Base-by-base conservation (phyloP, 805 yeast genomes). In the Candida sonorensis region DNA sequence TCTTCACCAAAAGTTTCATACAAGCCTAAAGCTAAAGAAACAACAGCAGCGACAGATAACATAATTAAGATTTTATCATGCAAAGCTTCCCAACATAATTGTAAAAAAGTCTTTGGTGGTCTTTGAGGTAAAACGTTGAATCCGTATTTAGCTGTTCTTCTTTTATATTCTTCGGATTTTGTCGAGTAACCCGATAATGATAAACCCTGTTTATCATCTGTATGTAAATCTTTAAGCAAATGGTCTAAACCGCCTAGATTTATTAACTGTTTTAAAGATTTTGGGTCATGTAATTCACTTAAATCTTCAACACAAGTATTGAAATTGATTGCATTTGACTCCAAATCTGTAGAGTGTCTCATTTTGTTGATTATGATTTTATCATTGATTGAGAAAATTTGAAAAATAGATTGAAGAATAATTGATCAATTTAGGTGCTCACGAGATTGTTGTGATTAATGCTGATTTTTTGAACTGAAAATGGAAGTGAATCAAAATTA, bases 1-100 rank as follows among this genome's bases (percentile, higher is more conserved):
- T 81, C 87, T 43, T 82, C 83, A 26, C 94, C 95, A 61, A 87
- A 81, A 2, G 94, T 78, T 59, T 92, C 94, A 55, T 92, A 92
- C 7, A 92, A 66, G 0, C 98, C 99, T 30, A 92, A 62, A 0
- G 94, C 90, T 31, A 92, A 68, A 0, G 97, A 87, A 4, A 92
- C 75, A 2, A 86, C 62, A 3, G 98, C 98, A 0, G 97, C 97
- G 2, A 83, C 67, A 2, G 84, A 66, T 46, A 92, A 67, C 43
- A 94, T 63, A 34, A 92, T 79, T 56, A 94, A 68, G 14, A 92
- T 94, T 57, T 87, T 85, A 57, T 92, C 99, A 37, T 88, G 78
- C 62, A 92, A 62, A 3, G 97, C 96, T 46, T 82, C 84, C 64
- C 72, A 75, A 44, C 92, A 78, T 25, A 92, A 66, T 37, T 53